Evolutionary conservation across 768 basidiomycete species (phyloP).

Genomic region (Mycena capillaripes): DNA sequence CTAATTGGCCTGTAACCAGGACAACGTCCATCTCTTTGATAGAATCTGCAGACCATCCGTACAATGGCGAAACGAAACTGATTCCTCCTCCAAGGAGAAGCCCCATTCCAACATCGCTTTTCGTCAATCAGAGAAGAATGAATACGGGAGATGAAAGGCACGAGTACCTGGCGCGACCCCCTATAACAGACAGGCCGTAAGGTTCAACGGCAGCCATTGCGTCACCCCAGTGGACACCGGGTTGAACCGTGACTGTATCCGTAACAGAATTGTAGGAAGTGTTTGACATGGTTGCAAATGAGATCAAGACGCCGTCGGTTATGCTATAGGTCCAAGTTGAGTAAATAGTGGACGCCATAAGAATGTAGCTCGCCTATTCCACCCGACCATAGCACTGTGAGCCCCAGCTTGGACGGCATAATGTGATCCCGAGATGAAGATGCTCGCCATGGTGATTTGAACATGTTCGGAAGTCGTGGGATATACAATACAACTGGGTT

Average conservation of each 20-base stretch:
- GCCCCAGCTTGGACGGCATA: slow-evolving; percentile 60
- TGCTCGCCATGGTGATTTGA: slow-evolving; percentile 52
- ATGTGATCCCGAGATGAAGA: slow-evolving; percentile 49
- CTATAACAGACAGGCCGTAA: slow-evolving; percentile 55
- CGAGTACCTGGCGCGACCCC: slow-evolving; percentile 40
- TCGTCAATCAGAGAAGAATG: not conserved
- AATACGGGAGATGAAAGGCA: not conserved
- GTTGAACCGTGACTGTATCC: slow-evolving; percentile 55
- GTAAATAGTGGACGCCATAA: no score
- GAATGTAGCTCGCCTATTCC: no score
- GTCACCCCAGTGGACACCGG: slow-evolving; percentile 58
- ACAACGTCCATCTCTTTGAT: slow-evolving; percentile 58
- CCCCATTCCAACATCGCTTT: slow-evolving; percentile 57
- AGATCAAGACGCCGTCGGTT: slow-evolving; percentile 54
- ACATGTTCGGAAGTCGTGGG: slow-evolving; percentile 49
- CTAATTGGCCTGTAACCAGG: slow-evolving; percentile 53
- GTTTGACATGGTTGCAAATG: slow-evolving; percentile 49
- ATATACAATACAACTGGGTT: slow-evolving; percentile 54
- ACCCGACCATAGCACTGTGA: slow-evolving; percentile 58
- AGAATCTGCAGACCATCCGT: slow-evolving; percentile 55
- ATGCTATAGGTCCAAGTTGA: slow-evolving; percentile 52
- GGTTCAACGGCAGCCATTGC: slow-evolving; percentile 49
- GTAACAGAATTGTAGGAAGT: slow-evolving; percentile 48
- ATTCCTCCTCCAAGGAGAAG: slow-evolving; percentile 59
- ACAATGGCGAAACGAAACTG: slow-evolving; percentile 52